phyloP scores from a whole-genome alignment of 352 stramenopile genomes.

The Phytophthora rubi region DNA sequence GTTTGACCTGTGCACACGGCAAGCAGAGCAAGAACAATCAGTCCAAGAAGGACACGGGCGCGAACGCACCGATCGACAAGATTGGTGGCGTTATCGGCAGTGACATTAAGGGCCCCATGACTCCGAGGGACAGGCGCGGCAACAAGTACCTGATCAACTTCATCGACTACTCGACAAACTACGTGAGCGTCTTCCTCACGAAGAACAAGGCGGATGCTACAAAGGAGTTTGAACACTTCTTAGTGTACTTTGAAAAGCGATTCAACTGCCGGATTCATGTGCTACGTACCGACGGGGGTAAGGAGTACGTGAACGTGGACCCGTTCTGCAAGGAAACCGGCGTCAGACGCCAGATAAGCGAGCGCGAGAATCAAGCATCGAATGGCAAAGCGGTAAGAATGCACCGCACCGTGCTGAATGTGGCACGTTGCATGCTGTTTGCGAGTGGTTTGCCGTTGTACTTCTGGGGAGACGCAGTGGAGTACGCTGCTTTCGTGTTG shows the following conservation, averaged over 20 bases:
- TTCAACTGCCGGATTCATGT: neutral
- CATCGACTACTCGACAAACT: conserved; percentile 3
- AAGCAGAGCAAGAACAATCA: neutral
- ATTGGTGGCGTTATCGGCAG: conserved; percentile 17
- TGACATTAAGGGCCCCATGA: conserved; percentile 19
- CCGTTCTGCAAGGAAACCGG: conserved; percentile 24
- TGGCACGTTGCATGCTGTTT: conserved; percentile 38
- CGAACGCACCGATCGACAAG: conserved; percentile 5
- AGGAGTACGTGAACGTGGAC: neutral
- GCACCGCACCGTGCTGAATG: conserved; percentile 42
- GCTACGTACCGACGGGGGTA: neutral
- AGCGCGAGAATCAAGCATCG: conserved; percentile 25
- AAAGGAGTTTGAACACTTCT: conserved; percentile 1
- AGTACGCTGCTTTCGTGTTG: conserved; percentile 38
- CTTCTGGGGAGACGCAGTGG: conserved; percentile 37
- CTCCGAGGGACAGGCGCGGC: conserved; percentile 1
- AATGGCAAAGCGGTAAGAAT: conserved; percentile 42
- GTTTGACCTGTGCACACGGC: neutral
- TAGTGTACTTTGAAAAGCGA: neutral
- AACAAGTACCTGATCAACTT: conserved; percentile 20
- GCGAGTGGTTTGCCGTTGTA: conserved; percentile 22
- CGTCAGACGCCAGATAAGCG: conserved; percentile 26
- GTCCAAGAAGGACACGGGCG: neutral
- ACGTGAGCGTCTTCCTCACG: neutral
- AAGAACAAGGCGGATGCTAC: neutral